Base-by-base conservation (phyloP, 768 basidiomycete genomes). In the Glaciozyma antarctica region DNA sequence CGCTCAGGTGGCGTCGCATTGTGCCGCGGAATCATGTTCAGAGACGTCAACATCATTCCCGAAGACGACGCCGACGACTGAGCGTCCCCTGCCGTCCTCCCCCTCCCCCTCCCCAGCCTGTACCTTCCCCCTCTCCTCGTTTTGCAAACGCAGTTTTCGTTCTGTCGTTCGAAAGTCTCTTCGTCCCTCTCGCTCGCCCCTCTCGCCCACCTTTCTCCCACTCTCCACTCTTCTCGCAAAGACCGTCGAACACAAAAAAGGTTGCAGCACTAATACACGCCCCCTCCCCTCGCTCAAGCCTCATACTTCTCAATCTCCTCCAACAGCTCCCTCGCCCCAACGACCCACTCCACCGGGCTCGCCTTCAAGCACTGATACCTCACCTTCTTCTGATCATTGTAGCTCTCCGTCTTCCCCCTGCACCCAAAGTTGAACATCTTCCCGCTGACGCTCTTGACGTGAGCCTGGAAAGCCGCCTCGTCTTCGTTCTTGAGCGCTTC, bases 351-450 rank as follows among this genome's bases (percentile, higher is more conserved):
- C n/a, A 72, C 48, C 28, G 32, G 17, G 5, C 41, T 44, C 47
- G 63, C 57, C n/a, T 59, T 30, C 41, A 53, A 26, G 16, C 65
- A 56, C 47, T 67, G 63, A 59, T 72, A 73, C 51, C 69, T 56
- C 8, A 75, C 71, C 56, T 67, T 66, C 57, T 64, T 64, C 63
- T 72, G 70, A 55, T 75, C 90, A 70, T 89, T 87, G 73, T 81
- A 98, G 0, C 84, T 85, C 68, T 97, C 91, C 73, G 86, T 85
- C 76, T 87, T 89, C 5, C 91, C 94, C 51, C 86, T 84, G 75
- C 90, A 89, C 48, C 82, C 81, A 76, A 98, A 89, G 73, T 88
- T 90, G 78, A 81, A 94, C 0, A 82, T 82, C 70, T 81, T 81
- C 65, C 87, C 88, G 16, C 81, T 81, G 3, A 88, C 84, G 61